Evolutionary conservation across 371 early-diverging fungal genomes (phyloP).

Genomic region (Mucor plumbeus): DNA sequence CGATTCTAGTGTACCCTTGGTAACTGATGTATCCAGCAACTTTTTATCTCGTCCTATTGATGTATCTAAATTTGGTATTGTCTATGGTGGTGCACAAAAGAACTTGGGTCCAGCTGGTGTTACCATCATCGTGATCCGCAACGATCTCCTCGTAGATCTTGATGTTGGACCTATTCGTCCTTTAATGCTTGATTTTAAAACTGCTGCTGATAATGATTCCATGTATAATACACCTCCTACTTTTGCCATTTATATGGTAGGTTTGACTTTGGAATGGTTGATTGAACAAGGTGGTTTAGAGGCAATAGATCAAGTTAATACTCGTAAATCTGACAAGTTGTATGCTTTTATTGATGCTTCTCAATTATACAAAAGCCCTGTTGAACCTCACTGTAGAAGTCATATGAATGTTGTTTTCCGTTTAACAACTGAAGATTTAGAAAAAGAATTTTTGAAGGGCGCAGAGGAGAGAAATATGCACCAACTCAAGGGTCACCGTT

Average conservation of each 20-base stretch:
- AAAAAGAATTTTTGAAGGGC: constrained; percentile 78
- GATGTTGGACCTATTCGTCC: constrained; percentile 65
- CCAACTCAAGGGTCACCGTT: constrained; percentile 95
- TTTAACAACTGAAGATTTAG: constrained; percentile 73
- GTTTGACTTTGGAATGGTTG: constrained; percentile 86
- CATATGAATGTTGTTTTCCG: constrained; percentile 93
- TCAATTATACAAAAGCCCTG: constrained; percentile 72
- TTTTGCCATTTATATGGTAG: constrained; percentile 92
- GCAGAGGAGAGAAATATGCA: constrained; percentile 81
- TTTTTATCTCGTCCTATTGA: constrained; percentile 88
- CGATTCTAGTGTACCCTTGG: constrained; percentile 77
- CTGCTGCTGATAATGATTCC: constrained; percentile 80
- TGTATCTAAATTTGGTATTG: constrained; percentile 81
- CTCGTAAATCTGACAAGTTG: constrained; percentile 68
- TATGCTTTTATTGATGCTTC: constrained; percentile 76
- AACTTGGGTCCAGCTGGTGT: constrained; percentile 97
- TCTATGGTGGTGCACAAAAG: constrained; percentile 97
- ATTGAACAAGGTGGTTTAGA: constrained; percentile 78
- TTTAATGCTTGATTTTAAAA: constrained; percentile 87
- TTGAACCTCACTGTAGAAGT: constrained; percentile 69
- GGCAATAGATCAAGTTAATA: constrained; percentile 66
- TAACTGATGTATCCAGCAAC: constrained; percentile 96
- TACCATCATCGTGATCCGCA: constrained; percentile 88
- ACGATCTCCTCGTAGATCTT: constrained; percentile 77
- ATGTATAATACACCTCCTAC: constrained; percentile 98